Evolutionary conservation across 2,329 filamentous ascomycete species (phyloP).

Genomic region (Fusarium setosum): DNA sequence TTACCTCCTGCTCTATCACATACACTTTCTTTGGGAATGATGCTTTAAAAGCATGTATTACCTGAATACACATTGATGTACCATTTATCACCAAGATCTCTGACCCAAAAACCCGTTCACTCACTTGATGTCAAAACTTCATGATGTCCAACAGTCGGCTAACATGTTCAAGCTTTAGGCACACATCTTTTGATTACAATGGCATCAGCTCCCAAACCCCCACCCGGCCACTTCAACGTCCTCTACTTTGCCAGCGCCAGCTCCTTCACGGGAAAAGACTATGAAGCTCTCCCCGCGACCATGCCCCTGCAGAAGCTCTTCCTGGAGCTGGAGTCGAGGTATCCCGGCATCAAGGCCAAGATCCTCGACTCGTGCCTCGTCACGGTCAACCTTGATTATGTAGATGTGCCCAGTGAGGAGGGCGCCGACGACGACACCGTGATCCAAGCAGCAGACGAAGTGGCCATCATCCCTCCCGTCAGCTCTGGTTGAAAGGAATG

Average conservation of each 20-base stretch:
- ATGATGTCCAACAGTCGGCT: slow-evolving; percentile 18
- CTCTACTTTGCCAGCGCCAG: slow-evolving; percentile 85
- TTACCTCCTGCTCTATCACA: slow-evolving; percentile 14
- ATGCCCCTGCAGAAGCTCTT: slow-evolving; percentile 73
- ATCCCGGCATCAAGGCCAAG: slow-evolving; percentile 75
- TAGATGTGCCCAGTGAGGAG: slow-evolving; percentile 70
- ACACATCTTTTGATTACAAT: slow-evolving; percentile 40
- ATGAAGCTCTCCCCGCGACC: slow-evolving; percentile 75
- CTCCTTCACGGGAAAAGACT: slow-evolving; percentile 75
- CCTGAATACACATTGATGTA: slow-evolving; percentile 67
- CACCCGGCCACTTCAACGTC: slow-evolving; percentile 77
- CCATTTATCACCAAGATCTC: slow-evolving; percentile 79
- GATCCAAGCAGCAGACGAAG: slow-evolving; percentile 82
- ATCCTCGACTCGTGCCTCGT: slow-evolving; percentile 80
- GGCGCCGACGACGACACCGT: slow-evolving; percentile 53
- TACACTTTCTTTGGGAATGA: slow-evolving; percentile 55
- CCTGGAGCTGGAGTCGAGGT: slow-evolving; percentile 72
- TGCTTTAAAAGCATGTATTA: slow-evolving; percentile 69
- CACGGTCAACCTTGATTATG: slow-evolving; percentile 84
- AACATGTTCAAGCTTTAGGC: slow-evolving; percentile 33
- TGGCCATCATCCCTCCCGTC: slow-evolving; percentile 88
- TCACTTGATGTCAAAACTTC: slow-evolving; percentile 6
- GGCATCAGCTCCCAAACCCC: slow-evolving; percentile 57
- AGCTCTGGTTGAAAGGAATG: slow-evolving; percentile 77
- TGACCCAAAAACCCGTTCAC: slow-evolving; percentile 57